Conservation (phyloP, 441 rosid species). For the Lagerstroemia fauriei region DNA sequence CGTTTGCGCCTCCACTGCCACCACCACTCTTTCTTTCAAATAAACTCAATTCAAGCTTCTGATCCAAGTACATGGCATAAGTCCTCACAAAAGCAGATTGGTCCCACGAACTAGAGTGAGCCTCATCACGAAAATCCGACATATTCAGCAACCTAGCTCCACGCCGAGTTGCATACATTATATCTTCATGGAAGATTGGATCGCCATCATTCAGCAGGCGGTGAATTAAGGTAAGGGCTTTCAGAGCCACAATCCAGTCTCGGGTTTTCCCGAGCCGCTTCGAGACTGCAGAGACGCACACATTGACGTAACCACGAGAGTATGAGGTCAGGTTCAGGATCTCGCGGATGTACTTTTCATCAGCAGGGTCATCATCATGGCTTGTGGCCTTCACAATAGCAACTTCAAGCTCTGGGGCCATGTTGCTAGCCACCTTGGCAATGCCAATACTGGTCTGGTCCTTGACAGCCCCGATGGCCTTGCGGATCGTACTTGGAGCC, state of each 20-base stretch:
- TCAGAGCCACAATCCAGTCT: slow-evolving; percentile 92
- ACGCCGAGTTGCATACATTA: slow-evolving; percentile 70
- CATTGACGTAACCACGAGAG: slow-evolving; percentile 76
- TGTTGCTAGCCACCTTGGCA: slow-evolving; percentile 85
- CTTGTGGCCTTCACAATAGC: slow-evolving; percentile 93
- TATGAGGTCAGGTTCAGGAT: slow-evolving; percentile 69
- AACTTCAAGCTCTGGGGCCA: slow-evolving; percentile 94
- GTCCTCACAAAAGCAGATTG: slow-evolving; percentile 87
- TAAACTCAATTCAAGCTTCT: slow-evolving; percentile 65
- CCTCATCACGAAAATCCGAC: slow-evolving; percentile 90
- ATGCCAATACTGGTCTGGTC: slow-evolving; percentile 91
- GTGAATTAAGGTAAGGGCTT: slow-evolving; percentile 69
- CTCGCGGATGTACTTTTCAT: slow-evolving; percentile 72
- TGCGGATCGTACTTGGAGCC: slow-evolving; percentile 83
- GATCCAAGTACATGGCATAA: slow-evolving; percentile 83
- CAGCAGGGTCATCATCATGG: slow-evolving; percentile 89
- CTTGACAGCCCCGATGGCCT: slow-evolving; percentile 91
- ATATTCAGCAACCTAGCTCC: slow-evolving; percentile 83
- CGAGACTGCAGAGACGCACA: slow-evolving; percentile 70
- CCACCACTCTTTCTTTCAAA: slow-evolving; percentile 55
- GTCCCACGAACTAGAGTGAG: slow-evolving; percentile 98
- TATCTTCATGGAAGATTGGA: slow-evolving; percentile 74
- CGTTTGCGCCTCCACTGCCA: slow-evolving; percentile 22
- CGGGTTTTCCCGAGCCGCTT: slow-evolving; percentile 85
- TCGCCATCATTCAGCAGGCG: slow-evolving; percentile 77